A percentile compares a stretch with the other conserved stretches of the same genome.
Evolutionary conservation across 805 yeast species (phyloP).

Genomic region (Sungouiella thailandica): DNA sequence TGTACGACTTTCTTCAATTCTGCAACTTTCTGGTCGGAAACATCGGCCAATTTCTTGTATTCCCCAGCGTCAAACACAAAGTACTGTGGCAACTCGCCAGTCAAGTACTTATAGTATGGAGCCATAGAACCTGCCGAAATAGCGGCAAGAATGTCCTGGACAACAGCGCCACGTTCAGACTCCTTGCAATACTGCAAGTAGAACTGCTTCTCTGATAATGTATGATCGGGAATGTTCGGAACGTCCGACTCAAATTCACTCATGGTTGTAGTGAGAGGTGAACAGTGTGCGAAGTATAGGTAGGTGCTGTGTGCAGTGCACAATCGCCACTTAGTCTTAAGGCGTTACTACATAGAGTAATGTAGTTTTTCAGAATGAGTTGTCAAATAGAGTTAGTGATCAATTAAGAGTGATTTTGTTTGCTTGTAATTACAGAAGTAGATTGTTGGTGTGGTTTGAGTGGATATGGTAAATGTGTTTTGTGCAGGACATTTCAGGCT

Average conservation of each 20-base stretch:
- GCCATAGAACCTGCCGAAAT: slow-evolving; percentile 66
- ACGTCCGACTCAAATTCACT: slow-evolving; percentile 41
- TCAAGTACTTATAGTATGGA: slow-evolving; percentile 73
- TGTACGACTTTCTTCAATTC: slow-evolving; percentile 51
- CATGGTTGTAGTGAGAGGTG: slow-evolving; percentile 5
- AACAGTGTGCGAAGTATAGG: background rate
- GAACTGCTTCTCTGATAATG: slow-evolving; percentile 76
- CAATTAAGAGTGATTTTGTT: no score
- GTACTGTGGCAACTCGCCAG: slow-evolving; percentile 24
- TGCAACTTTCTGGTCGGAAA: slow-evolving; percentile 52
- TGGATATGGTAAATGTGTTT: no score
- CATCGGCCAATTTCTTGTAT: slow-evolving; percentile 45
- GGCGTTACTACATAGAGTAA: no score
- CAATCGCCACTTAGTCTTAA: no score
- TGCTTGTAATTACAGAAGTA: no score
- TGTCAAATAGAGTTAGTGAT: no score
- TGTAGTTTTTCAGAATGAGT: no score
- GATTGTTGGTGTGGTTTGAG: no score
- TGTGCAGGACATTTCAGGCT: no score
- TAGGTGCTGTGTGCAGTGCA: background rate
- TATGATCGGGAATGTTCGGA: slow-evolving; percentile 72
- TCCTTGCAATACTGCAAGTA: slow-evolving; percentile 38
- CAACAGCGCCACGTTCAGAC: slow-evolving; percentile 29
- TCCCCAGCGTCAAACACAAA: slow-evolving; percentile 57
- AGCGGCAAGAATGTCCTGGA: slow-evolving; percentile 45